Evolutionary conservation across 108 stramenopile genomes (phyloP).

Genomic region (Ochromonas danica): DNA sequence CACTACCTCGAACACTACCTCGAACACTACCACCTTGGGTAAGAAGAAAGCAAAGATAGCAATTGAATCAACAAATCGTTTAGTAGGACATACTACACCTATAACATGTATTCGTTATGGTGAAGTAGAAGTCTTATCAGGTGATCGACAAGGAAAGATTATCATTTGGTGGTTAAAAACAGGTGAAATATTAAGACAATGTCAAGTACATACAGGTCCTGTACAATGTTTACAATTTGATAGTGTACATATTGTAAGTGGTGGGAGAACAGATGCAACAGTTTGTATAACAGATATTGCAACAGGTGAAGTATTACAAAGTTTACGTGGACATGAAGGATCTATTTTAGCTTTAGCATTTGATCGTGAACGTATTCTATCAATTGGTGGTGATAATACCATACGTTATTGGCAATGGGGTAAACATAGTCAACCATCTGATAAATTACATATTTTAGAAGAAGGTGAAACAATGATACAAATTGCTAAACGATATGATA

Average conservation of each 20-base stretch:
- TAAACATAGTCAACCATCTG: background rate
- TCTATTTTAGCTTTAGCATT: conserved; percentile 59
- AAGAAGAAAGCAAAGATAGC: background rate
- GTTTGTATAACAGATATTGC: conserved; percentile 63
- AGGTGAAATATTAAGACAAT: conserved; percentile 48
- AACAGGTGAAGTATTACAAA: conserved; percentile 58
- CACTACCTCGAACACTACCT: too few relatives aligned
- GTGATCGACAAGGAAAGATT: conserved; percentile 57
- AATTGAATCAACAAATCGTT: background rate
- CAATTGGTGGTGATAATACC: conserved; percentile 50
- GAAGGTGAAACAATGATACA: background rate
- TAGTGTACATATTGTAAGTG: conserved; percentile 59
- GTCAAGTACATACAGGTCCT: conserved; percentile 60
- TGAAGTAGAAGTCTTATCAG: conserved; percentile 62
- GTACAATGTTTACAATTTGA: conserved; percentile 60
- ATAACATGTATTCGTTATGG: conserved; percentile 63
- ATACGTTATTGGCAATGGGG: conserved; percentile 54
- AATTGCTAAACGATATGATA: conserved; percentile 4
- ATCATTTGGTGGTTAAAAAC: conserved; percentile 60
- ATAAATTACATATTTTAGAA: conserved; percentile 8
- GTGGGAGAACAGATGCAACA: conserved; percentile 56
- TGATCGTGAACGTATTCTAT: conserved; percentile 58
- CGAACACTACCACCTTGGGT: too few relatives aligned
- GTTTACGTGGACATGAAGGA: conserved; percentile 26
- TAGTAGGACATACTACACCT: conserved; percentile 48